Evolutionary conservation across 2,329 filamentous ascomycete species (phyloP), one percentile per base, ranked within the genome.

Genomic region (Colletotrichum sp.): DNA sequence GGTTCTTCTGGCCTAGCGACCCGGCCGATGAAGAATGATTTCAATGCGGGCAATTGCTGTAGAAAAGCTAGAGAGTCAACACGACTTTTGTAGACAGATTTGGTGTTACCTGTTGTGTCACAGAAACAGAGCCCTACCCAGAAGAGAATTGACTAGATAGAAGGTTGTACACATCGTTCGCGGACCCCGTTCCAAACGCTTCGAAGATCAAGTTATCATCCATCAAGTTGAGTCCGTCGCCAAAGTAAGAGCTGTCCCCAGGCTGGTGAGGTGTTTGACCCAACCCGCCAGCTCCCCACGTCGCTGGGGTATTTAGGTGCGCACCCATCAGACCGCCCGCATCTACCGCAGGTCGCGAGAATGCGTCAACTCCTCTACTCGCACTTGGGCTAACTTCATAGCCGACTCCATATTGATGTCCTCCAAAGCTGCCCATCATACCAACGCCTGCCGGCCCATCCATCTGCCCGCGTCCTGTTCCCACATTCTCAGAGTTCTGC

Each of bases 1-100:
- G 93, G 93, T 83, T 91, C 18, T 78, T 90, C 2, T 95, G 93
- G 93, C 90, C 88, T 6, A 87, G 83, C 1, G 88, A 90, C 75
- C 79, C 79, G 3, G 79, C 81, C 26, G 82, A 83, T 3, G 83
- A 82, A 30, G 83, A 80, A n/a, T 73, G 77, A 80, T 71, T 13
- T 7, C 3, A 13, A 7, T 8, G 28, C 30, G 1, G 7, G 12
- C 59, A 15, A 24, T 34, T 9, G n/a, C 15, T 10, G 21, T 30
- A 36, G 59, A n/a, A 28, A 2, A 62, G 44, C n/a, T 4, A 13
- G 44, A 4, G 2, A 21, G 44, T 7, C 44, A 21, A 7, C n/a
- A 5, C n/a, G 6, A 21, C 6, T 4, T 24, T 5, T 21, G n/a
- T 52, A 21, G 44, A 52, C n/a, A 7, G 44, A 49, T 2, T n/a